phyloP scores from a whole-genome alignment of 1,139 yeast genomes.

The Saccharomycopsis hybrid region DNA sequence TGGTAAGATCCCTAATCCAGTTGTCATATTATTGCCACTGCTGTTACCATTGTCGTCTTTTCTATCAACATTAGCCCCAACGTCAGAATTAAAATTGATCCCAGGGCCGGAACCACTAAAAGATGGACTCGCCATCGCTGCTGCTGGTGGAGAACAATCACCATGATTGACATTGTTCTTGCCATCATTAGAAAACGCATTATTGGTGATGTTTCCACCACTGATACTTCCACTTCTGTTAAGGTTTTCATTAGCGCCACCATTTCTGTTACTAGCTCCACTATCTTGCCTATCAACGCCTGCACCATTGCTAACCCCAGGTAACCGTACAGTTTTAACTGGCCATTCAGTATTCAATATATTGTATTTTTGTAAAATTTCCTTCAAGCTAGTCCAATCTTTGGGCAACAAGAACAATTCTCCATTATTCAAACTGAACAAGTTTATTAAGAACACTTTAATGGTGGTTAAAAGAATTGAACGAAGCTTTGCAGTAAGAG shows the following conservation, averaged over 20 bases:
- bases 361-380: constrained; percentile 15
- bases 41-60: constrained; percentile 33
- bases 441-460: constrained; percentile 17
- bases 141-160: neutral
- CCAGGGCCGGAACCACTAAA: constrained; percentile 85
- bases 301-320: neutral
- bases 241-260: too few species aligned
- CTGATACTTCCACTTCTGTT: too few species aligned
- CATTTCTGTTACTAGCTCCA: too few species aligned
- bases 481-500: constrained; percentile 1
- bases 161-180: neutral
- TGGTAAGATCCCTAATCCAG: too few species aligned
- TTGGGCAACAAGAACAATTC: constrained; percentile 19
- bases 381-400: constrained; percentile 15
- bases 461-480: constrained; percentile 12
- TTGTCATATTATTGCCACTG: constrained; percentile 45
- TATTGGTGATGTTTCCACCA: too few species aligned
- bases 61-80: constrained; percentile 56
- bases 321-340: neutral
- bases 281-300: neutral
- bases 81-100: constrained; percentile 30
- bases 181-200: constrained; percentile 1
- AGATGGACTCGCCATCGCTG: constrained; percentile 35
- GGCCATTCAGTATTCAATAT: constrained; percentile 11
- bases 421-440: constrained; percentile 19